Conservation (phyloP, 2,329 filamentous ascomycete species). For the Calonectria naviculata region DNA sequence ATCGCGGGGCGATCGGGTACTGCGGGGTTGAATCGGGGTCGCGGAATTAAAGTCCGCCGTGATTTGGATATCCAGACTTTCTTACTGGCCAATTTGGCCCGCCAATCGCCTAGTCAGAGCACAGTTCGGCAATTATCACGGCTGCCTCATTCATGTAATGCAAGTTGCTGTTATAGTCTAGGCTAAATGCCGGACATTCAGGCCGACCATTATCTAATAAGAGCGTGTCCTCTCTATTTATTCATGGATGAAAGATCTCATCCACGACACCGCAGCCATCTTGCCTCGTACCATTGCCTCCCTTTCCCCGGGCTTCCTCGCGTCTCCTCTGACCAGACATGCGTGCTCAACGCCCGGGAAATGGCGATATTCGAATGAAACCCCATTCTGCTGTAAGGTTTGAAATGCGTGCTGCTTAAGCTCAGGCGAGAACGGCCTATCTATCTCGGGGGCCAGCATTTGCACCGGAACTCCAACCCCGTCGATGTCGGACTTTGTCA, state of each 20-base stretch:
- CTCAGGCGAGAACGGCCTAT: constrained; percentile 53
- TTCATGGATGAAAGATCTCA: constrained; percentile 35
- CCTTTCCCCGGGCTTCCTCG: constrained; percentile 47
- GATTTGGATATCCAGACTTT: background rate
- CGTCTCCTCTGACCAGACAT: constrained; percentile 53
- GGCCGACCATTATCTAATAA: background rate
- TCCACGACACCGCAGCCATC: constrained; percentile 54
- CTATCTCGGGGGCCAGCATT: constrained; percentile 61
- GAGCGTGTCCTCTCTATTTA: background rate
- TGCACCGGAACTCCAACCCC: constrained; percentile 60
- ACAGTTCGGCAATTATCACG: background rate
- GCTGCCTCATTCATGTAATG: no score
- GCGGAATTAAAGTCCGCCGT: background rate
- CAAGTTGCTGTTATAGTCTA: no score
- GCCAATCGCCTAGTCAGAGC: background rate
- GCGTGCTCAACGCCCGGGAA: constrained; percentile 58
- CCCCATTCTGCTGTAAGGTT: constrained; percentile 45
- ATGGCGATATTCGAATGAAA: constrained; percentile 58
- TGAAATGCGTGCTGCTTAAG: constrained; percentile 53
- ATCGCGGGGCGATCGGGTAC: background rate
- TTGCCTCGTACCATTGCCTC: constrained; percentile 56
- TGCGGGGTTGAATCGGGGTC: background rate
- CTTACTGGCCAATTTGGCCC: background rate
- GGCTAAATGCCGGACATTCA: no score
- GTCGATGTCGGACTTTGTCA: constrained; percentile 58